Base-by-base conservation (phyloP, 495 filamentous ascomycete genomes). In the Parathielavia appendiculata region DNA sequence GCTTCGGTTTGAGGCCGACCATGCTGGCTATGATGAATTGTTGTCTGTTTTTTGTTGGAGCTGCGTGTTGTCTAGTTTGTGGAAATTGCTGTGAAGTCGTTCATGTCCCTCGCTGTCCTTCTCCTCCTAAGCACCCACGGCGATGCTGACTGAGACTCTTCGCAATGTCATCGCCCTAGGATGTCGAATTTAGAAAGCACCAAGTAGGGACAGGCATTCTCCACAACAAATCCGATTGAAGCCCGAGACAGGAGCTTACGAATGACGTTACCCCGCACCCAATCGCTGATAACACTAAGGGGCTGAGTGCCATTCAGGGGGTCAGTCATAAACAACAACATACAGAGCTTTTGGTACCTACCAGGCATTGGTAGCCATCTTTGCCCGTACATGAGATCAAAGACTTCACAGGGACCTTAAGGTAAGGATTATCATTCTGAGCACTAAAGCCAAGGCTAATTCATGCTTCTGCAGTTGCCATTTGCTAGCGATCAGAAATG, bases 1-100 rank as follows among this genome's bases (percentile, higher is more conserved):
- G 80, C 68, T 86, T 84, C 57, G 89, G 86, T 69, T 84, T 86
- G 62, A 88, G 69, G 69, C 85, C 86, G 62, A 89, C 86, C 88
- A 92, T 92, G 61, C 68, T 89, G 77, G 53, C 34, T 41, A 11
- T 47, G 43, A 36, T 10, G 6, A 22, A 30, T 39, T 17, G 19
- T 10, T 4, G 45, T 32, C 22, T 5, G 44, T 45, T 57, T 36
- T 40, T 17, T 13, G 32, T 19, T 45, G 22, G 26, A 22, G 13
- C 19, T 36, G 30, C 30, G 46, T 16, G 54, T 51, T 56, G 51
- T 50, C n/a, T 51, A 32, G 6, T 44, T 50, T 23, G 35, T 47
- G 8, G n/a, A 8, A 2, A 32, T 10, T n/a, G 6, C 5, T 53
- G 19, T 13, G 20, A 22, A 30, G 3, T 30, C 6, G 26, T 44